Evolutionary conservation across 352 stramenopile genomes (phyloP).

Genomic region (Aphanomyces astaci): DNA sequence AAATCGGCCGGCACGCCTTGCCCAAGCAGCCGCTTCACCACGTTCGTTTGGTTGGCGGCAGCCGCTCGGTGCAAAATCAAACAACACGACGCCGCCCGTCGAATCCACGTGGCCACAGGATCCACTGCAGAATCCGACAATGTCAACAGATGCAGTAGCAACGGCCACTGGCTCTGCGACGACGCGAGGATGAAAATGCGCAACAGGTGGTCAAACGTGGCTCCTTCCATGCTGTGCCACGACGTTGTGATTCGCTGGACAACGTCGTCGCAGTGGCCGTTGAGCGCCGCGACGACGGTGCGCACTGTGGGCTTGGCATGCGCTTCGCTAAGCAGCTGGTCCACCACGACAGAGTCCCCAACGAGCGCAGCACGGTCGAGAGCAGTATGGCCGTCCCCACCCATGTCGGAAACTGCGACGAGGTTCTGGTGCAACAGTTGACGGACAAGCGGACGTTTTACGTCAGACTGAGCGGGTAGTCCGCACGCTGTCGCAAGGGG

Average conservation of each 20-base stretch:
- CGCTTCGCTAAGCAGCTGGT: background rate
- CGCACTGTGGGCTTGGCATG: background rate
- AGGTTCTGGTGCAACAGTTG: background rate
- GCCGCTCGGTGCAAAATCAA: slow-evolving; percentile 17
- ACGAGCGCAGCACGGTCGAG: slow-evolving; percentile 12
- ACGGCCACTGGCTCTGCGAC: background rate
- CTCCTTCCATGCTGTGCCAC: background rate
- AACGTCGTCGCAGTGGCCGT: background rate
- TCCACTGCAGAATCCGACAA: background rate
- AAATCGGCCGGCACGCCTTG: slow-evolving; percentile 14
- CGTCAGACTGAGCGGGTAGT: background rate
- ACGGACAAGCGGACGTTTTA: background rate
- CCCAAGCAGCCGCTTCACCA: background rate
- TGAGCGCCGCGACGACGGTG: slow-evolving; percentile 8
- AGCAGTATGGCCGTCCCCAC: background rate
- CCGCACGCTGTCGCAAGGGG: background rate
- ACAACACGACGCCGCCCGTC: slow-evolving; percentile 15
- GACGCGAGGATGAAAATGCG: slow-evolving; percentile 18
- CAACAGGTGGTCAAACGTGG: slow-evolving; percentile 18
- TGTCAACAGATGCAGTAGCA: background rate
- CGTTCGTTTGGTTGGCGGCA: slow-evolving; percentile 15
- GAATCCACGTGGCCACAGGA: slow-evolving; percentile 16
- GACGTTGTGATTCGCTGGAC: background rate
- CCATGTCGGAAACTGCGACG: background rate
- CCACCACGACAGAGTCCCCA: background rate